Conservation (phyloP, 1,284 basidiomycete species). For the Cyathus olla region DNA sequence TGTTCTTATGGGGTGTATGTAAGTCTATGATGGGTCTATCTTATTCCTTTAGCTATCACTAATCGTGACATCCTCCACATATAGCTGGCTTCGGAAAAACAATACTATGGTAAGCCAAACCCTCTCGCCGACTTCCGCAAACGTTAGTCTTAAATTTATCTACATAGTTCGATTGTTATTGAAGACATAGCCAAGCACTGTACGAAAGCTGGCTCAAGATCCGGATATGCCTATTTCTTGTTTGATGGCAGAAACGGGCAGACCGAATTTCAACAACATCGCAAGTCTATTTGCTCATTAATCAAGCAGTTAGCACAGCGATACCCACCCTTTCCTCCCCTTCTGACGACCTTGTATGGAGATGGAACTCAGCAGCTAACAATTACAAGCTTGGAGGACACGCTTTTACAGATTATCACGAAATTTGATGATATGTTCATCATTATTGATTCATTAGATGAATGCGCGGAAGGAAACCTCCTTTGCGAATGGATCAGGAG, state of each 20-base stretch:
- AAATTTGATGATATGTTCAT: background rate
- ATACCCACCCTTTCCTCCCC: background rate
- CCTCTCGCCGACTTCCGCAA: background rate
- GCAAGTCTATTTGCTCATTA: background rate
- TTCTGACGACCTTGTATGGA: background rate
- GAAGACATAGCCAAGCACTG: background rate
- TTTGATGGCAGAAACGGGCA: background rate
- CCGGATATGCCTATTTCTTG: background rate
- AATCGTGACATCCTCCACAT: no score
- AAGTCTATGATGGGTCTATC: no score
- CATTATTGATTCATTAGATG: conserved; percentile 2
- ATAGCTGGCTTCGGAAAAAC: background rate
- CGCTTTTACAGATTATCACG: background rate
- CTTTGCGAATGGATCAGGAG: background rate
- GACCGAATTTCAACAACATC: background rate
- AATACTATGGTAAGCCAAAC: background rate
- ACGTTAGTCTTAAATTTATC: background rate
- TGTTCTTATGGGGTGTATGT: background rate
- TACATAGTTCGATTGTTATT: background rate
- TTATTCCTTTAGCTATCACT: no score
- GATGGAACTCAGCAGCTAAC: background rate
- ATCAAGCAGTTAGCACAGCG: background rate
- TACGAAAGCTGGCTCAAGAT: background rate
- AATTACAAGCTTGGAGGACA: background rate
- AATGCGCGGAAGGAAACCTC: background rate